These are phyloP conservation scores for Melanomma pulvis-pyrius DNA, from an alignment of 495 filamentous ascomycete genomes.

Conservation along the genomic window DNA sequence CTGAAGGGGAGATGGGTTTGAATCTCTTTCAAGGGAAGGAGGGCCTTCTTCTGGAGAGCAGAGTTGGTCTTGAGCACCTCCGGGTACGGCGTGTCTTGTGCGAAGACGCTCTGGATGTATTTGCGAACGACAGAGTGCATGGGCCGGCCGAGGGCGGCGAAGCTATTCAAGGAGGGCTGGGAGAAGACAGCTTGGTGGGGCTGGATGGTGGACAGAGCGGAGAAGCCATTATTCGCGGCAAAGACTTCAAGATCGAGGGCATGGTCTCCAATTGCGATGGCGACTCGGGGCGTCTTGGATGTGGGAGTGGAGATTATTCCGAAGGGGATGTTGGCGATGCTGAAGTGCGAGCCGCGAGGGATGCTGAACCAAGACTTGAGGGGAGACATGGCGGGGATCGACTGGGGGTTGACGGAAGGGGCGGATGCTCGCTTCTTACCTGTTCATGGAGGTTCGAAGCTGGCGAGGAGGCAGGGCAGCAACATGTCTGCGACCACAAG, in stretches of 20 bases:
- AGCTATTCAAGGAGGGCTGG: conserved; percentile 75
- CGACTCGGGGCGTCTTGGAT: conserved; percentile 61
- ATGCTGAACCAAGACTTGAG: conserved; percentile 65
- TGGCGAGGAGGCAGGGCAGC: too few species aligned
- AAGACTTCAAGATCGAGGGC: conserved; percentile 77
- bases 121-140: conserved; percentile 72
- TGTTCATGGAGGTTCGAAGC: conserved; percentile 4
- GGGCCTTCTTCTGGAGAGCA: conserved; percentile 53
- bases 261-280: conserved; percentile 77
- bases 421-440: not conserved
- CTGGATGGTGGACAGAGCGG: conserved; percentile 60
- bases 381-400: conserved; percentile 54
- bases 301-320: conserved; percentile 73
- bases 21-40: conserved; percentile 62
- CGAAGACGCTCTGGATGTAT: conserved; percentile 73
- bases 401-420: not conserved
- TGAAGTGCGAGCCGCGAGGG: conserved; percentile 70
- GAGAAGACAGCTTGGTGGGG: conserved; percentile 64
- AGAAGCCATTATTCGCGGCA: conserved; percentile 60
- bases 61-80: conserved; percentile 62
- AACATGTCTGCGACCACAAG: not conserved
- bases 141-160: conserved; percentile 74
- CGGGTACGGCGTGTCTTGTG: conserved; percentile 60
- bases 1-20: conserved; percentile 79
- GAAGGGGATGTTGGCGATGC: conserved; percentile 88